phyloP scores from a whole-genome alignment of 192 early-diverging fungal genomes.

The Entomortierella parvispora region DNA sequence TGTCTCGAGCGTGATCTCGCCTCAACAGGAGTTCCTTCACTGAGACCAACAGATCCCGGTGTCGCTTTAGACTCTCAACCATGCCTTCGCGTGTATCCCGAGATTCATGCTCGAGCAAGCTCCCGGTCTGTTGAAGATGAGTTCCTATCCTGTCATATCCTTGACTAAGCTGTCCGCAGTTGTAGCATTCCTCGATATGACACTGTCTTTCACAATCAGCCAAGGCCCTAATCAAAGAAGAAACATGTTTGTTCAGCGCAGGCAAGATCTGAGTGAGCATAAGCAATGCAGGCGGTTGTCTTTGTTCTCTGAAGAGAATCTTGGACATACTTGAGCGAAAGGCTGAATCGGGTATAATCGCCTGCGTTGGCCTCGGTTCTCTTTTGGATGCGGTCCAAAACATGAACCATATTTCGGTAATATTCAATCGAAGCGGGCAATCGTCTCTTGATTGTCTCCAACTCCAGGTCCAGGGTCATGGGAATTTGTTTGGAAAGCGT shows the following conservation, averaged over 20 bases:
- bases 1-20: slow-evolving; percentile 54
- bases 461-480: slow-evolving; percentile 59
- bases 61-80: slow-evolving; percentile 70
- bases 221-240: slow-evolving; percentile 55
- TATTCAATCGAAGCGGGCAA: slow-evolving; percentile 63
- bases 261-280: no score
- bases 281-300: no score
- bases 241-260: neutral
- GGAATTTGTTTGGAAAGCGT: slow-evolving; percentile 60
- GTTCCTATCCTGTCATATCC: slow-evolving; percentile 60
- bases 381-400: slow-evolving; percentile 71
- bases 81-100: slow-evolving; percentile 56
- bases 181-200: slow-evolving; percentile 63
- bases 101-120: slow-evolving; percentile 55
- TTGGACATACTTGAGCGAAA: slow-evolving; percentile 68
- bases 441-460: slow-evolving; percentile 57
- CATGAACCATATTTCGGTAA: slow-evolving; percentile 67
- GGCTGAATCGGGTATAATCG: slow-evolving; percentile 67
- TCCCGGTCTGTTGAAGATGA: slow-evolving; percentile 55
- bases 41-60: slow-evolving; percentile 72
- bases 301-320: no score
- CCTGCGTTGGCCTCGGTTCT: slow-evolving; percentile 70
- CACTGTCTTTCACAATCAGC: slow-evolving; percentile 65
- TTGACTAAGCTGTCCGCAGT: slow-evolving; percentile 61
- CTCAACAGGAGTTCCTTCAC: slow-evolving; percentile 67